A percentile compares a stretch with the other conserved stretches of the same genome.
phyloP scores from a whole-genome alignment of 352 stramenopile genomes.

The Pythium rishiriense region DNA sequence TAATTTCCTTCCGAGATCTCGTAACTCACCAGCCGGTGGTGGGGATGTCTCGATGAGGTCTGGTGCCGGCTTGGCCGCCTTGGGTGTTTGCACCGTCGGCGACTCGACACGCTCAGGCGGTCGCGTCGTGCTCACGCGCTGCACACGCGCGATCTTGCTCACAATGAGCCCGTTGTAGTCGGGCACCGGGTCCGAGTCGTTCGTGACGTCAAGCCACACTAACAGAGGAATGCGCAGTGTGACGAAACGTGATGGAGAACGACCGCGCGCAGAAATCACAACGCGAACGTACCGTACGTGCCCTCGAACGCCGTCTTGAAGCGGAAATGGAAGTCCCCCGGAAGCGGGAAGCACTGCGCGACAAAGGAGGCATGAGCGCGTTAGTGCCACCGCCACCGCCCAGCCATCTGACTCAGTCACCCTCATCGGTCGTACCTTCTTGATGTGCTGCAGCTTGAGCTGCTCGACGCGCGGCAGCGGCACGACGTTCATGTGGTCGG shows the following conservation, averaged over 20 bases:
- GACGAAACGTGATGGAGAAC: not conserved
- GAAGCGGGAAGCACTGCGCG: conserved; percentile 66
- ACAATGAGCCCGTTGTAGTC: conserved; percentile 82
- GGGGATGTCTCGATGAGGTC: conserved; percentile 77
- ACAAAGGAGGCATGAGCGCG: not conserved
- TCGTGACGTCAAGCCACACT: conserved; percentile 84
- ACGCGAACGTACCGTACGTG: conserved; percentile 58
- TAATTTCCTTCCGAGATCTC: conserved; percentile 25
- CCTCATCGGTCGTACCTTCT: conserved; percentile 53
- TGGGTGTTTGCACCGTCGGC: conserved; percentile 29
- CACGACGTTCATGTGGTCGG: conserved; percentile 84
- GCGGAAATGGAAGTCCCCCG: conserved; percentile 82
- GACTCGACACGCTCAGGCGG: conserved; percentile 38
- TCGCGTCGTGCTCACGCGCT: conserved; percentile 46
- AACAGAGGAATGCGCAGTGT: not conserved
- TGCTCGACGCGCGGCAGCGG: conserved; percentile 76
- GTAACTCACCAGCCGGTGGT: conserved; percentile 16
- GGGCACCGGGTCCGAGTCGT: conserved; percentile 68
- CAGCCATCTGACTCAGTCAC: no score
- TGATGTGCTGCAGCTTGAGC: conserved; percentile 74
- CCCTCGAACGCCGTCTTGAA: conserved; percentile 87
- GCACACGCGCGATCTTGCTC: conserved; percentile 77
- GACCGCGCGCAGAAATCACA: no score
- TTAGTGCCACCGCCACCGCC: no score
- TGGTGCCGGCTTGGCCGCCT: conserved; percentile 27